Evolutionary conservation across 768 basidiomycete species (phyloP), one percentile per base, ranked within the genome.

Genomic region (Guyanaporus albipodus): DNA sequence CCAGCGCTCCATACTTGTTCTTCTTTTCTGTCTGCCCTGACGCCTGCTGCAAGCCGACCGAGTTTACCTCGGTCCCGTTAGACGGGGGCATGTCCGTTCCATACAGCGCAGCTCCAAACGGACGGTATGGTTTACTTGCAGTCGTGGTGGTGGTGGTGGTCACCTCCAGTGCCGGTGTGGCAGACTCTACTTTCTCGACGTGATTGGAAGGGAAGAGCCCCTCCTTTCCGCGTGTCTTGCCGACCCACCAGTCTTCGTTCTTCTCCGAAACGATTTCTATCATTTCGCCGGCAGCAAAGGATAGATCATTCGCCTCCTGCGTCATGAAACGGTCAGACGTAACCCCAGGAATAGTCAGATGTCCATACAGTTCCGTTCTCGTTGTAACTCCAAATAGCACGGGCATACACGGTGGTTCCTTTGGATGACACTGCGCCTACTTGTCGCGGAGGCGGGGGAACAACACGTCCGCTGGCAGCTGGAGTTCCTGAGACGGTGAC

Each of bases 221-320:
- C 44, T 83, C 76, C 48, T 69, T 74, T 21, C 82, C 83, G 27
- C 82, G 75, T 46, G 75, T 57, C 49, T 66, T 73, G 22, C 91
- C 91, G 8, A 76, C 79, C 90, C 89, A 95, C 91, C 91, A 93
- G 63, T 93, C 91, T 4, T 72, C 72, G 48, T 92, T 91, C 36
- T 80, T 85, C 61, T 92, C 87, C 48, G 84, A 78, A 33, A 87
- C 63, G 47, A 95, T 75, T 47, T 89, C 86, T 48, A 95, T 77
- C 36, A 80, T 71, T 58, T 93, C 91, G 4, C 89, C 91, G 0
- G 76, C 64, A 22, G 70, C 62, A 73, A 95, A 92, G 1, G 82
- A 78, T 8, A 95, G 73, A 61, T 95, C 91, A n/a, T 84, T 79
- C 11, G 76, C 71, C 55, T 90, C 86, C 86, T 91, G 59, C 10